Base-by-base conservation (phyloP, 2,329 filamentous ascomycete genomes). In the Tricladium varicosporioides region DNA sequence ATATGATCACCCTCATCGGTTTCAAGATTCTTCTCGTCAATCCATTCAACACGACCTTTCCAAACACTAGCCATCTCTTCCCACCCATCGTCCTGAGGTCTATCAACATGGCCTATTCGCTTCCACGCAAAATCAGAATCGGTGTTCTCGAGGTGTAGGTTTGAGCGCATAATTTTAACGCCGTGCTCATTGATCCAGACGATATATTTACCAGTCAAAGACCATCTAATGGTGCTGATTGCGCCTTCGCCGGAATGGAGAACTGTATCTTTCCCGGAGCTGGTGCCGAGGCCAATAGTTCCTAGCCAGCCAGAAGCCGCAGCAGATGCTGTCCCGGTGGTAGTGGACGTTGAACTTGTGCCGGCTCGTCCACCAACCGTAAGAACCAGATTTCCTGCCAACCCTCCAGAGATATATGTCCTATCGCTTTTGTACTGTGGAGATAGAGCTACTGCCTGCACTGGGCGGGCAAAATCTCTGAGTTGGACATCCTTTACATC, bases 161-260 rank as follows among this genome's bases (percentile, higher is more conserved):
- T 91, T 4, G 91, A 91, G 40, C 94, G 85, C 92, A 97, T 97
- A 59, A 99, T 94, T 72, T 97, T 97, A 70, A 97, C 95, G 3
- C 94, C 94, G 67, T 95, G 88, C 73, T 99, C 94, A 68, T 97
- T 99, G 43, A 96, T 81, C 94, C 94, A 99, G 0, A 87, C 90
- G 1, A 97, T 89, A 68, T 92, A 97, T 74, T 89, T 94, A 0
- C 94, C 93, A 0, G 91, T 93, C 43, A 93, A 72, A 0, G 93
- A 97, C 92, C 93, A 99, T 72, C 95, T 93, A 69, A 99, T 94
- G 2, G 87, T 89, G 70, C 85, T 93, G 61, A 99, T 94, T 1
- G 86, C 84, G 2, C 94, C 94, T 75, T 99, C 95, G 2, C 94
- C 94, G 7, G 89, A 91, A 70, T 99, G 94, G 48, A 97, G 73